phyloP scores from a whole-genome alignment of 2,329 filamentous ascomycete species.

The Pseudophaeomoniella oleicola region DNA sequence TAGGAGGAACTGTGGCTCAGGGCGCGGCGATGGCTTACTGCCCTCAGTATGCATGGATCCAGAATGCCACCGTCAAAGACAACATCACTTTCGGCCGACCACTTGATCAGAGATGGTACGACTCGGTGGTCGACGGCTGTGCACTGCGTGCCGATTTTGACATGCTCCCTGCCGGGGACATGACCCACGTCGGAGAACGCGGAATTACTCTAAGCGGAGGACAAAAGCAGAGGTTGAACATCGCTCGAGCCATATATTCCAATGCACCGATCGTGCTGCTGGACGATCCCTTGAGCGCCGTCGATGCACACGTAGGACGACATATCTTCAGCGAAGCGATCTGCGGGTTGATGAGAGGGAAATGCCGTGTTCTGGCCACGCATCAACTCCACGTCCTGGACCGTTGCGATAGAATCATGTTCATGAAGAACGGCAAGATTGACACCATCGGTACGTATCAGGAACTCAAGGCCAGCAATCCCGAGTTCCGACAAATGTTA shows the following conservation, averaged over 20 bases:
- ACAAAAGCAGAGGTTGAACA: not conserved
- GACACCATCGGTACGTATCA: not conserved
- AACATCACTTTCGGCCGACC: not conserved
- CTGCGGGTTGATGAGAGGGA: not conserved
- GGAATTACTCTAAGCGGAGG: not conserved
- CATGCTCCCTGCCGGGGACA: not conserved
- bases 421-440: not conserved
- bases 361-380: not conserved
- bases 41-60: not conserved
- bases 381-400: conserved; percentile 1
- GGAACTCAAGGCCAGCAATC: not conserved
- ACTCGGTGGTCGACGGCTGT: not conserved
- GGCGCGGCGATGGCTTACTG: not conserved
- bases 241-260: conserved; percentile 45
- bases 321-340: conserved; percentile 27
- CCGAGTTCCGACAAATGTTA: too few species aligned
- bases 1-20: not conserved
- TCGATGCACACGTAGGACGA: conserved; percentile 55
- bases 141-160: not conserved
- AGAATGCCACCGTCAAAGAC: not conserved
- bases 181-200: not conserved
- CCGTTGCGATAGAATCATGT: not conserved
- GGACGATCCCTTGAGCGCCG: conserved; percentile 55
- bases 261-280: conserved; percentile 53
- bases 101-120: not conserved